Evolutionary conservation across 495 filamentous ascomycete species (phyloP).

Genomic region (Aspergillus leporis): DNA sequence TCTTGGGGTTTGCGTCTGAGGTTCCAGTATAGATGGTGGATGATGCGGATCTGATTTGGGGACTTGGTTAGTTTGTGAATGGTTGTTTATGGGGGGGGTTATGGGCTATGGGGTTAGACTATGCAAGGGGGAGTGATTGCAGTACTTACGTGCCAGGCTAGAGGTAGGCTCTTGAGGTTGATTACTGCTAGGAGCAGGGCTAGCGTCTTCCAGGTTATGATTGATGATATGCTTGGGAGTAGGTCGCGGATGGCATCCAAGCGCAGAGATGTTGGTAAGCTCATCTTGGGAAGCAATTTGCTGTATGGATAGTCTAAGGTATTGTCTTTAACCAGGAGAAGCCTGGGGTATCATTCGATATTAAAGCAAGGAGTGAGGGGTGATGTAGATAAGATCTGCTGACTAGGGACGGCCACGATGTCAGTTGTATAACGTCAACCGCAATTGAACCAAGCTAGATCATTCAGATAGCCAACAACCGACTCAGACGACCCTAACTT

Average conservation of each 20-base stretch:
- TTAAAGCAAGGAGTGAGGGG: neutral
- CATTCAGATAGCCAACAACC: neutral
- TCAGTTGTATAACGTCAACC: neutral
- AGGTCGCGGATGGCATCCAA: slow-evolving; percentile 29
- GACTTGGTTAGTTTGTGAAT: slow-evolving; percentile 19
- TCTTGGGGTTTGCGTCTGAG: slow-evolving; percentile 45
- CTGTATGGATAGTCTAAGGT: too few relatives aligned
- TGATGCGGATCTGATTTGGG: slow-evolving; percentile 48
- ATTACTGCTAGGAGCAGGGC: slow-evolving; percentile 54
- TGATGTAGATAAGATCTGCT: slow-evolving; percentile 35
- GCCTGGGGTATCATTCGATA: neutral
- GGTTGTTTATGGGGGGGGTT: neutral
- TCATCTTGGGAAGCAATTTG: neutral
- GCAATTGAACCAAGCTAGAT: slow-evolving; percentile 10
- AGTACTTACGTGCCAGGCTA: slow-evolving; percentile 64
- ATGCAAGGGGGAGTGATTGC: too few relatives aligned
- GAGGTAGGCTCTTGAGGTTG: slow-evolving; percentile 63
- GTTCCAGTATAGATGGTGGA: slow-evolving; percentile 52
- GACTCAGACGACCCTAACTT: neutral
- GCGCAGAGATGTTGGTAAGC: slow-evolving; percentile 8
- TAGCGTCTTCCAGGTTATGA: slow-evolving; percentile 53
- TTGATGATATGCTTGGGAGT: slow-evolving; percentile 23
- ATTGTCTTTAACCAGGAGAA: too few relatives aligned
- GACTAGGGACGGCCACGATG: slow-evolving; percentile 19
- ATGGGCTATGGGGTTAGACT: neutral